These are phyloP conservation scores for Candida sp. DNA, from an alignment of 1,139 yeast species.

Conservation along the genomic window DNA sequence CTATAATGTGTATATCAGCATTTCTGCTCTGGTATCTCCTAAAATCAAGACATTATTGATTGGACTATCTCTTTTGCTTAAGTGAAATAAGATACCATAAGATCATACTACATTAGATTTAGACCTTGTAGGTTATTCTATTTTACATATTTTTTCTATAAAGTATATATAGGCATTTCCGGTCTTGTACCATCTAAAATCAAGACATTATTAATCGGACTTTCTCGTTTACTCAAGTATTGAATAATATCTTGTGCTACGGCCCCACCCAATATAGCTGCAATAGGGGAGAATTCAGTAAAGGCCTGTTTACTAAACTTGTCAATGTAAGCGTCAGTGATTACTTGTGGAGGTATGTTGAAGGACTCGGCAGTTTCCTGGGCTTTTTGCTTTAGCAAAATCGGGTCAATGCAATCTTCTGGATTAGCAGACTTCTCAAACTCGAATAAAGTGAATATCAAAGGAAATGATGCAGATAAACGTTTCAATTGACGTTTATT, in stretches of 20 bases:
- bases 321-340: slow-evolving; percentile 34
- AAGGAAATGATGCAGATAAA: slow-evolving; percentile 60
- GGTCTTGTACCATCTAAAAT: slow-evolving; percentile 69
- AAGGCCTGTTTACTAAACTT: slow-evolving; percentile 49
- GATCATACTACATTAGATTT: no score
- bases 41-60: slow-evolving; percentile 76
- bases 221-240: slow-evolving; percentile 68
- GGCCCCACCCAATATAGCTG: slow-evolving; percentile 89
- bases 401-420: slow-evolving; percentile 26
- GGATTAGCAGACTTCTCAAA: slow-evolving; percentile 23
- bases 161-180: slow-evolving; percentile 72
- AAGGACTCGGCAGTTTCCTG: slow-evolving; percentile 22
- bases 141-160: slow-evolving; percentile 20
- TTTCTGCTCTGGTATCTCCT: slow-evolving; percentile 67
- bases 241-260: slow-evolving; percentile 91
- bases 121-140: not conserved
- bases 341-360: slow-evolving; percentile 34
- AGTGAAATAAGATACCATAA: slow-evolving; percentile 83
- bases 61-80: slow-evolving; percentile 77
- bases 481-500: slow-evolving; percentile 55
- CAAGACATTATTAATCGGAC: slow-evolving; percentile 80
- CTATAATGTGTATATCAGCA: slow-evolving; percentile 67
- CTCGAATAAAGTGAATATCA: slow-evolving; percentile 55
- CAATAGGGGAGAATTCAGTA: slow-evolving; percentile 78
- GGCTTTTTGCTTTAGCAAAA: slow-evolving; percentile 24